Evolutionary conservation across 129 eudicot species (phyloP).

Genomic region (Escallonia rubra): DNA sequence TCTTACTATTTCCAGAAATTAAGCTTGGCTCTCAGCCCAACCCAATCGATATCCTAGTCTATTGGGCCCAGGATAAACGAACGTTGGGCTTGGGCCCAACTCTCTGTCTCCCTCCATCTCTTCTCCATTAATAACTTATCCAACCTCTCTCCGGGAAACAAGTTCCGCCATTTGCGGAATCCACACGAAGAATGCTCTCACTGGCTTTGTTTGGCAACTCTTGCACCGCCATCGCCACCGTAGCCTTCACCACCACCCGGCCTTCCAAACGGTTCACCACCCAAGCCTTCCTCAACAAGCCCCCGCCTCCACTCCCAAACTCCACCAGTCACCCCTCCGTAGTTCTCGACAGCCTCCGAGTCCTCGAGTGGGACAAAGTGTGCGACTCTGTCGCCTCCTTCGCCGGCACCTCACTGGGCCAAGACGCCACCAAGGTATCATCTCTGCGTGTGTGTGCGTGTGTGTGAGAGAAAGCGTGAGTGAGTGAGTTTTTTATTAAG

Average conservation of each 20-base stretch:
- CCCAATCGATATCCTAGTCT: too few species aligned
- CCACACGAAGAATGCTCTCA: constrained; percentile 4
- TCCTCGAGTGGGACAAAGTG: constrained; percentile 83
- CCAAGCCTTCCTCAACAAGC: constrained; percentile 16
- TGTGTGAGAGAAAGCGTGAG: not conserved
- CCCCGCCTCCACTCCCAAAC: not conserved
- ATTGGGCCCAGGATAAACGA: too few species aligned
- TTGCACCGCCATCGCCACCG: not conserved
- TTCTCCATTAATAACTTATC: not conserved
- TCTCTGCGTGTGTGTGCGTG: not conserved
- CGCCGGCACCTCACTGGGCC: constrained; percentile 84
- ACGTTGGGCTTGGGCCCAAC: too few species aligned
- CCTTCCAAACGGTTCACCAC: constrained; percentile 1
- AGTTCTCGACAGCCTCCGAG: constrained; percentile 55
- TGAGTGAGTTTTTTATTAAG: not conserved
- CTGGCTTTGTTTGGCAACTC: constrained; percentile 1
- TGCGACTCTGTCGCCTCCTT: constrained; percentile 86
- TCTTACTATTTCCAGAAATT: too few species aligned
- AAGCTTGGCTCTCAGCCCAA: too few species aligned
- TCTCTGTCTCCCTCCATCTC: too few species aligned
- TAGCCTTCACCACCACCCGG: not conserved
- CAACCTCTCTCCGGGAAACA: not conserved
- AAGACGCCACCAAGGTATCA: constrained; percentile 54
- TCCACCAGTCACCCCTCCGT: constrained; percentile 10
- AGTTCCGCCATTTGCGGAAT: too few species aligned